Conservation (phyloP, 2,329 filamentous ascomycete genomes). For the Elsinoe fawcettii region DNA sequence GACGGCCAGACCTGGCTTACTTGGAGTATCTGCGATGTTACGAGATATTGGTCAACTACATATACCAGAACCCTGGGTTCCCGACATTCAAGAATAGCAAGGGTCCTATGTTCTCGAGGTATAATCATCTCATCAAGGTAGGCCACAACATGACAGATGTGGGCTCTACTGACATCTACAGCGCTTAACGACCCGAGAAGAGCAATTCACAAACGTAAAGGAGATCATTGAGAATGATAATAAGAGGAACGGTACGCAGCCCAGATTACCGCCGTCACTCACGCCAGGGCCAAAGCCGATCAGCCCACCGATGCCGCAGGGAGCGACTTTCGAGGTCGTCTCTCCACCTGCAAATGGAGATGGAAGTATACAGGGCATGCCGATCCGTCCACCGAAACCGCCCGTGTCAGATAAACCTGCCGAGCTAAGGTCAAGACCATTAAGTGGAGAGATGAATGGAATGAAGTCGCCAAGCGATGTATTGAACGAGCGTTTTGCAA, state of each 20-base stretch:
- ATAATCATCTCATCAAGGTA: slow-evolving; percentile 28
- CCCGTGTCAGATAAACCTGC: slow-evolving; percentile 10
- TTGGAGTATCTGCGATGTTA: slow-evolving; percentile 77
- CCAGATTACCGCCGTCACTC: slow-evolving; percentile 12
- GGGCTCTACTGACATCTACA: slow-evolving; percentile 11
- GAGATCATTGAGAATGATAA: slow-evolving; percentile 46
- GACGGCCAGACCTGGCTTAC: slow-evolving; percentile 65
- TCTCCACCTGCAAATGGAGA: slow-evolving; percentile 17
- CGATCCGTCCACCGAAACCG: neutral
- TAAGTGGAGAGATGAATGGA: neutral
- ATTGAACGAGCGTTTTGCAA: slow-evolving; percentile 29
- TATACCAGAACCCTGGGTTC: slow-evolving; percentile 71
- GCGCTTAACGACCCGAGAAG: slow-evolving; percentile 27
- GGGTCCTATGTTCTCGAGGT: slow-evolving; percentile 13
- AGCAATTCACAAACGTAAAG: slow-evolving; percentile 42
- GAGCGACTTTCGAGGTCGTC: neutral
- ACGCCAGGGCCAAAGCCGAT: neutral
- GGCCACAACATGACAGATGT: slow-evolving; percentile 6
- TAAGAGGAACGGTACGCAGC: slow-evolving; percentile 50
- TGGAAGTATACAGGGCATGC: neutral
- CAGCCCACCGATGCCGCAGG: neutral
- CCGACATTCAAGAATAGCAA: slow-evolving; percentile 46
- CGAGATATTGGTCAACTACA: slow-evolving; percentile 66
- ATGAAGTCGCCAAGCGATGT: slow-evolving; percentile 38
- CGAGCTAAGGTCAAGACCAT: slow-evolving; percentile 4